A percentile compares a stretch with the other conserved stretches of the same genome.
Evolutionary conservation across 768 basidiomycete genomes (phyloP).

Genomic region (Lactarius akahatsu): DNA sequence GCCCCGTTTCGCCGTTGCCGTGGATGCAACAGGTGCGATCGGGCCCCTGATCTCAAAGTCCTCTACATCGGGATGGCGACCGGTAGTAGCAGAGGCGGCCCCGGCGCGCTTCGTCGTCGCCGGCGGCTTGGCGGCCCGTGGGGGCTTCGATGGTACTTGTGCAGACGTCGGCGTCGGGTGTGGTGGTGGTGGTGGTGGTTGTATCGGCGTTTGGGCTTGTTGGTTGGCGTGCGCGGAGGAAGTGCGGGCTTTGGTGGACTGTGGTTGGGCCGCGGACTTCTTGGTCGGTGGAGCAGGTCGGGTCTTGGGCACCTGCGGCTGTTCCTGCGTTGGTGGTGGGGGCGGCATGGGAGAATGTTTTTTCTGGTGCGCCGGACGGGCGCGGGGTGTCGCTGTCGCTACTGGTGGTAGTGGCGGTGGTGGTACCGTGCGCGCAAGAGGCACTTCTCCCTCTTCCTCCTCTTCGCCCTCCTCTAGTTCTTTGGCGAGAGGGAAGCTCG

Average conservation of each 20-base stretch:
- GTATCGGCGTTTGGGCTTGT: constrained; percentile 1
- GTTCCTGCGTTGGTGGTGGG: background rate
- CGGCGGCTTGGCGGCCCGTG: background rate
- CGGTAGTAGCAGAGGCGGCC: background rate
- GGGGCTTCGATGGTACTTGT: background rate
- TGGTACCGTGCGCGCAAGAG: constrained; percentile 11
- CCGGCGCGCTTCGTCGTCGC: background rate
- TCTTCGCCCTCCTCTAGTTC: constrained; percentile 12
- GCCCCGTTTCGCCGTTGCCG: background rate
- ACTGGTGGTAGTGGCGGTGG: no score
- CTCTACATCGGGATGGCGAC: constrained; percentile 42
- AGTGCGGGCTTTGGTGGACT: constrained; percentile 27
- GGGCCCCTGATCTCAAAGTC: constrained; percentile 51
- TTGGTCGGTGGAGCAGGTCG: constrained; percentile 14
- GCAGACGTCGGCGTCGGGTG: background rate
- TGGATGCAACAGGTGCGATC: constrained; percentile 31
- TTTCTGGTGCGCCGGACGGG: constrained; percentile 14
- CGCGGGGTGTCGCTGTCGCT: background rate
- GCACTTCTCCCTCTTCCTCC: constrained; percentile 25
- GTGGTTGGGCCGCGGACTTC: constrained; percentile 28
- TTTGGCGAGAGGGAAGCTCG: background rate
- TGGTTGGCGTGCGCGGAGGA: background rate
- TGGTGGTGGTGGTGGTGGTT: constrained; percentile 17
- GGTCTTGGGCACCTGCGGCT: background rate
- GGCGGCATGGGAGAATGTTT: background rate